These are phyloP conservation scores for Aurantiochytrium sp. DNA, from an alignment of 108 stramenopile genomes.

Conservation along the genomic window DNA sequence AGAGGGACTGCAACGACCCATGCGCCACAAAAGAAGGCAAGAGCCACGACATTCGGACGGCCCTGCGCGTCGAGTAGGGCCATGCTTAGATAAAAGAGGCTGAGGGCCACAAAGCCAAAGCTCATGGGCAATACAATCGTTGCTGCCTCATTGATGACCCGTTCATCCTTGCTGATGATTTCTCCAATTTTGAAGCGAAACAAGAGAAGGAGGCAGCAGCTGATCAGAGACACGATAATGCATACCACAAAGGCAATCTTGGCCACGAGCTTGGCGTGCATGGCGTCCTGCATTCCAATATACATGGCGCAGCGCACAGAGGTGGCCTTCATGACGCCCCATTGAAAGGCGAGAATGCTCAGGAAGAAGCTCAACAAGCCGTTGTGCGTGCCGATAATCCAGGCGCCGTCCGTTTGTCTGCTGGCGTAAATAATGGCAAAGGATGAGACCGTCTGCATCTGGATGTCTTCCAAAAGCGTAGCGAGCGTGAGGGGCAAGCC, in stretches of 20 bases:
- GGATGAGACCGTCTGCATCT: not conserved
- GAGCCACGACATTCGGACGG: not conserved
- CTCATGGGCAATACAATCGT: not conserved
- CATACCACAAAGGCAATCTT: slow-evolving; percentile 9
- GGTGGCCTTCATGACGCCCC: slow-evolving; percentile 11
- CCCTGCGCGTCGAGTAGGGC: not conserved
- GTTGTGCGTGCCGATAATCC: not conserved
- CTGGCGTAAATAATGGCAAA: not conserved
- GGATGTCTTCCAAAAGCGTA: not conserved
- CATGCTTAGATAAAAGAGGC: slow-evolving; percentile 13
- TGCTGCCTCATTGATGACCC: not conserved
- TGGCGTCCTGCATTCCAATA: not conserved
- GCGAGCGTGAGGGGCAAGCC: not conserved
- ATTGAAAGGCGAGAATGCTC: not conserved
- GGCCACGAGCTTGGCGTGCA: slow-evolving; percentile 1
- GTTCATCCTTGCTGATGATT: not conserved
- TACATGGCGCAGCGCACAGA: not conserved
- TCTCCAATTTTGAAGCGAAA: not conserved
- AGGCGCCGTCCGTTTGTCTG: not conserved
- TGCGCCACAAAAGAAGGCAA: not conserved
- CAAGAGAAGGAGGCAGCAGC: not conserved
- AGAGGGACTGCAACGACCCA: slow-evolving; percentile 24
- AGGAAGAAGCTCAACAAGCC: not conserved
- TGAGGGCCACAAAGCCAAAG: not conserved
- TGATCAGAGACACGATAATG: not conserved